phyloP scores from a whole-genome alignment of 768 basidiomycete species.

The Serendipita vermifera region DNA sequence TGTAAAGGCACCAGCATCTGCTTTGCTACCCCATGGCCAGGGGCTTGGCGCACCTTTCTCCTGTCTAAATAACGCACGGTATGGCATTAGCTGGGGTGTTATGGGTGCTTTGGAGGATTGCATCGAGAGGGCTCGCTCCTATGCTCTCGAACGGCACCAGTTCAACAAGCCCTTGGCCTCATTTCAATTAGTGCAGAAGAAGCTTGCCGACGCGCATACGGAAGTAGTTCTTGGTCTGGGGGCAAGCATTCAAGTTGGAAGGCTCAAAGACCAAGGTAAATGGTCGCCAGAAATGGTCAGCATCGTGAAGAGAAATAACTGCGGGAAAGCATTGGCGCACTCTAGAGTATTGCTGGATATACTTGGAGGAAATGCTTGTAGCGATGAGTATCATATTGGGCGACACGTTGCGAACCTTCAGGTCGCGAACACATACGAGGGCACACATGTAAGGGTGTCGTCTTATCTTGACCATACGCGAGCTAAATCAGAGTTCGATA shows the following conservation, averaged over 20 bases:
- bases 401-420: conserved; percentile 90
- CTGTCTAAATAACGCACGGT: conserved; percentile 84
- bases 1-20: conserved; percentile 59
- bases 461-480: not conserved
- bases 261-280: conserved; percentile 66
- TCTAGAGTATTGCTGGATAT: conserved; percentile 73
- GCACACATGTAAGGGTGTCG: conserved; percentile 40
- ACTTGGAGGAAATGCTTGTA: conserved; percentile 83
- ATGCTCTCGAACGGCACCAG: conserved; percentile 82
- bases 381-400: conserved; percentile 95
- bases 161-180: conserved; percentile 81
- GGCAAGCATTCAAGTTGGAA: conserved; percentile 60
- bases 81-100: conserved; percentile 86
- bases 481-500: conserved; percentile 24
- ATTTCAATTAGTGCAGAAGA: conserved; percentile 98
- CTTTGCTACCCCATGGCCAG: conserved; percentile 61
- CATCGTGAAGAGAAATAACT: conserved; percentile 90
- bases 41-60: conserved; percentile 82
- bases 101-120: conserved; percentile 96
- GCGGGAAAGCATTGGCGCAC: conserved; percentile 82
- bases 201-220: conserved; percentile 85
- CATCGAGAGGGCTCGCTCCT: conserved; percentile 57
- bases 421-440: conserved; percentile 92
- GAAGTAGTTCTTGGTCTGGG: conserved; percentile 69
- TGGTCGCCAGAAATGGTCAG: conserved; percentile 89